phyloP scores from a whole-genome alignment of 208 protist species.

The Acanthamoeba pearcei region DNA sequence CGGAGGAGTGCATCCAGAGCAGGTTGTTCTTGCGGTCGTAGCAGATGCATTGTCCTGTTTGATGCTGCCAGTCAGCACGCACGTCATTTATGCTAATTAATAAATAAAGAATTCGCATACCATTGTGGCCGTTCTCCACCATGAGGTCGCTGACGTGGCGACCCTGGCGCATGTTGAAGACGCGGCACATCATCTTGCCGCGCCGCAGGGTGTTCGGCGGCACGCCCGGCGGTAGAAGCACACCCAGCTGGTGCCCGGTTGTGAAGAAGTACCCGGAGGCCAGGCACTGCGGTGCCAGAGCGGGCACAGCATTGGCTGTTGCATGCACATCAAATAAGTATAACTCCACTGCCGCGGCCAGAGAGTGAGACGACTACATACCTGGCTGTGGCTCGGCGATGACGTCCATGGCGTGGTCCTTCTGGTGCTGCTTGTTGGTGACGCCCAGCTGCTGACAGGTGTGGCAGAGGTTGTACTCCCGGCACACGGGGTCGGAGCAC shows the following conservation, averaged over 20 bases:
- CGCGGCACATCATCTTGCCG: conserved; percentile 35
- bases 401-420: conserved; percentile 14
- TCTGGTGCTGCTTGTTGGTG: conserved; percentile 7
- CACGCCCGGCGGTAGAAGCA: conserved; percentile 37
- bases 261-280: conserved; percentile 49
- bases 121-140: conserved; percentile 8
- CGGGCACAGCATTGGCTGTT: conserved; percentile 7
- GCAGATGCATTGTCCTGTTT: conserved; percentile 33
- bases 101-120: not conserved
- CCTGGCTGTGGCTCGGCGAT: conserved; percentile 48
- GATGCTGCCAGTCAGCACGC: not conserved
- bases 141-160: conserved; percentile 40
- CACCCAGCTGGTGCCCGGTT: conserved; percentile 14
- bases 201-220: conserved; percentile 31
- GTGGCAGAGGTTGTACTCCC: conserved; percentile 54
- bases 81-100: not conserved
- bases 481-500: conserved; percentile 17
- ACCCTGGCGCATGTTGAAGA: conserved; percentile 50
- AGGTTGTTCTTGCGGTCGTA: conserved; percentile 52
- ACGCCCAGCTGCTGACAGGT: conserved; percentile 56
- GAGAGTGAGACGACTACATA: not conserved
- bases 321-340: not conserved
- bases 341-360: too few species aligned
- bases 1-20: conserved; percentile 31
- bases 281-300: conserved; percentile 55